Evolutionary conservation across 768 basidiomycete genomes (phyloP).

Genomic region (Russula vinacea): DNA sequence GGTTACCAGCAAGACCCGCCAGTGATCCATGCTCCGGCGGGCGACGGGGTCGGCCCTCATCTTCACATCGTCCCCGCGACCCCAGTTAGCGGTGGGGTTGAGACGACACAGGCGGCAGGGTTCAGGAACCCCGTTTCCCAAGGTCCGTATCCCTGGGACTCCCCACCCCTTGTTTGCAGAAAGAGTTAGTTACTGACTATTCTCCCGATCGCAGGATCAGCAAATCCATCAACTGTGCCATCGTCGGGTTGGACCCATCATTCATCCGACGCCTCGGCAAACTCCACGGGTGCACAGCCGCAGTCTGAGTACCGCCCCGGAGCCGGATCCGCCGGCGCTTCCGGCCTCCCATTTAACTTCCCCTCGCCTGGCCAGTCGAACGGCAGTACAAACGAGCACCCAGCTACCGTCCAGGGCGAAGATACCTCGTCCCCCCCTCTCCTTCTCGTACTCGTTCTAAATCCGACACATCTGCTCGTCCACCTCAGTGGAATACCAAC

Average conservation of each 20-base stretch:
- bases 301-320: constrained; percentile 18
- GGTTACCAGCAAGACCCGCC: constrained; percentile 43
- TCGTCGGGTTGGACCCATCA: constrained; percentile 27
- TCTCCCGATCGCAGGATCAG: constrained; percentile 28
- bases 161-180: constrained; percentile 10
- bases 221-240: constrained; percentile 29
- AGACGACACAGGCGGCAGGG: constrained; percentile 44
- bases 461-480: constrained; percentile 29
- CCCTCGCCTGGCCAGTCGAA: constrained; percentile 13
- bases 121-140: constrained; percentile 55
- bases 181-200: constrained; percentile 14
- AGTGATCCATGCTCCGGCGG: constrained; percentile 61
- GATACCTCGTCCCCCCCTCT: constrained; percentile 29
- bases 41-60: constrained; percentile 52
- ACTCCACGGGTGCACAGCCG: constrained; percentile 26
- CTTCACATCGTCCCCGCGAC: constrained; percentile 83
- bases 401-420: constrained; percentile 19
- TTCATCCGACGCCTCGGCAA: constrained; percentile 32
- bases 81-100: constrained; percentile 59
- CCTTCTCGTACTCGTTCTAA: constrained; percentile 29
- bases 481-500: constrained; percentile 23
- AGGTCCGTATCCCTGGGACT: constrained; percentile 42
- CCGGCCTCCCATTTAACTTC: constrained; percentile 29
- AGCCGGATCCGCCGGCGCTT: constrained; percentile 21
- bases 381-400: constrained; percentile 13